A percentile compares a stretch with the other conserved stretches of the same genome.
Evolutionary conservation across 805 yeast species (phyloP).

Genomic region (Kregervanrija fluxuum): DNA sequence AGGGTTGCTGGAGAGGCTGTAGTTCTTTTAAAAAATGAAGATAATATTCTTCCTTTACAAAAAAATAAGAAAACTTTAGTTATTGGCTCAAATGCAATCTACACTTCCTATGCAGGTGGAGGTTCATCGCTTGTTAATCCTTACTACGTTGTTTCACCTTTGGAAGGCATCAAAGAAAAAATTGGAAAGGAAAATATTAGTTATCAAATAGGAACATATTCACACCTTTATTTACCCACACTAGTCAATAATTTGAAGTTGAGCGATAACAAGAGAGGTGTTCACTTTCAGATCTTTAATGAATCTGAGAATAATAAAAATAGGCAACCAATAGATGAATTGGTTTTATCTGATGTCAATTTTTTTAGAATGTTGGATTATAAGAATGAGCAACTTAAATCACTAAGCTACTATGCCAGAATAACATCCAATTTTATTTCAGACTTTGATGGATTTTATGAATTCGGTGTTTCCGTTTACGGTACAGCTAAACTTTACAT

Average conservation of each 20-base stretch:
- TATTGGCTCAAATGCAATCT: constrained; percentile 55
- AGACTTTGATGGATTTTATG: constrained; percentile 32
- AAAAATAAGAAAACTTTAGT: constrained; percentile 37
- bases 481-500: constrained; percentile 39
- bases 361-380: not conserved
- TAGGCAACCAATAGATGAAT: constrained; percentile 25
- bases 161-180: constrained; percentile 14
- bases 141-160: constrained; percentile 14
- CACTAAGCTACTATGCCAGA: constrained; percentile 30
- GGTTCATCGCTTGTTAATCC: constrained; percentile 45
- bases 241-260: not conserved
- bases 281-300: constrained; percentile 21
- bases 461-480: constrained; percentile 32
- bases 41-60: constrained; percentile 38
- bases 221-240: too few relatives aligned
- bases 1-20: constrained; percentile 43
- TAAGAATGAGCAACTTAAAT: constrained; percentile 8
- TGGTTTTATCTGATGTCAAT: constrained; percentile 7
- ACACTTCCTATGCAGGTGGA: constrained; percentile 44
- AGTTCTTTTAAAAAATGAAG: constrained; percentile 51
- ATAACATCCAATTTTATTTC: constrained; percentile 33
- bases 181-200: constrained; percentile 14
- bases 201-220: too few relatives aligned
- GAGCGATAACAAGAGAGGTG: constrained; percentile 20
- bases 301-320: constrained; percentile 19